A percentile compares a stretch with the other conserved stretches of the same genome.
Conservation (phyloP, 352 stramenopile species). For the Globisporangium spinosum region DNA sequence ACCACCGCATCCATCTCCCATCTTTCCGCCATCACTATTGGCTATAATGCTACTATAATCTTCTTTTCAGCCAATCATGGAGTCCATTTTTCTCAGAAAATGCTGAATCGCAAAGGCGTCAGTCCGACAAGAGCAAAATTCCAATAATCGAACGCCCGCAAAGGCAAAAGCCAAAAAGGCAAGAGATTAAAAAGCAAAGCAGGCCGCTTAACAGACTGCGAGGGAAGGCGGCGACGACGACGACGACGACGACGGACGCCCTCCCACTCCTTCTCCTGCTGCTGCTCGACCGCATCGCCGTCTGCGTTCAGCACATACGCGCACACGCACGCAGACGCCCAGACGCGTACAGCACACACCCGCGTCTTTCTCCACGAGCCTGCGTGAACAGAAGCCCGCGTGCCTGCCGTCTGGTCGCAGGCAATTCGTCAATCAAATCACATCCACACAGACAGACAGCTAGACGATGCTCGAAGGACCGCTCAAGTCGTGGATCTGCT, state of each 20-base stretch:
- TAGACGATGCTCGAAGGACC: constrained; percentile 76
- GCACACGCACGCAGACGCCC: not conserved
- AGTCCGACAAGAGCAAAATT: not conserved
- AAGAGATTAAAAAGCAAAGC: constrained; percentile 1
- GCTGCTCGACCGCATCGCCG: not conserved
- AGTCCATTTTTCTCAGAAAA: not conserved
- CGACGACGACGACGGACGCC: not conserved
- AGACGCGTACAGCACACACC: not conserved
- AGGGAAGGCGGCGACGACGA: not conserved
- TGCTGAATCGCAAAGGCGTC: not conserved
- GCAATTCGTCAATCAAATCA: not conserved
- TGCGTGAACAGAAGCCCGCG: not conserved
- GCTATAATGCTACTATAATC: not conserved
- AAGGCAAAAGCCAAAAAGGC: not conserved
- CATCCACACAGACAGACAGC: not conserved
- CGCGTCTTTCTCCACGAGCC: constrained; percentile 1
- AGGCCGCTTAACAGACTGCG: not conserved
- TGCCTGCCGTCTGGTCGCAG: not conserved
- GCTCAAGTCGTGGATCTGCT: constrained; percentile 85
- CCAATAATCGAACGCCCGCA: not conserved
- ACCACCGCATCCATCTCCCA: not conserved
- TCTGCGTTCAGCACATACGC: not conserved
- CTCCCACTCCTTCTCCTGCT: not conserved
- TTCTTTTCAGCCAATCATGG: not conserved
- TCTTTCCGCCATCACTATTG: not conserved